Percentiles rank a stretch among this genome's conserved stretches.
Evolutionary conservation across 2,329 filamentous ascomycete species (phyloP).

Genomic region (Cladorrhinum sp.): DNA sequence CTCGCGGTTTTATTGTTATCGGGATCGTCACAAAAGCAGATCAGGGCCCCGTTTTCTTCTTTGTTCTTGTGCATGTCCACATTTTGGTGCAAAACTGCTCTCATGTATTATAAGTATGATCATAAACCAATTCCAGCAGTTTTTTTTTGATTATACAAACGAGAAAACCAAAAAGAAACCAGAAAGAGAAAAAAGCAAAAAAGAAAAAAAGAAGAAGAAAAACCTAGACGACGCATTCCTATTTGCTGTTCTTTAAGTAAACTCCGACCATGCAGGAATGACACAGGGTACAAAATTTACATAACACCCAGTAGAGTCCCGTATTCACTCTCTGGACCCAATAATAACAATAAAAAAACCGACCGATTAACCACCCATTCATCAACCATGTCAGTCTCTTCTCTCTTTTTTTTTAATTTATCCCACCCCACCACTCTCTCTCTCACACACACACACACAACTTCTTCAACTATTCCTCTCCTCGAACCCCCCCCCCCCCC

Average conservation of each 20-base stretch:
- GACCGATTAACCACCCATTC: neutral
- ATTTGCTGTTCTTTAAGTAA: conserved; percentile 30
- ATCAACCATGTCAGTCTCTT: neutral
- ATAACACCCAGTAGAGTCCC: conserved; percentile 8
- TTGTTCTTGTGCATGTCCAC: neutral
- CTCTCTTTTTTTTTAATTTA: conserved; percentile 9
- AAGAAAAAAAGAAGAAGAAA: neutral
- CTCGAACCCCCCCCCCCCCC: neutral
- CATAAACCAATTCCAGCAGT: neutral
- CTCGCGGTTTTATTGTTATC: neutral
- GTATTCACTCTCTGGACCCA: too few relatives aligned
- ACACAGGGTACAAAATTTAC: conserved; percentile 28
- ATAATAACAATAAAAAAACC: neutral
- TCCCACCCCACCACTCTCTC: conserved; percentile 8
- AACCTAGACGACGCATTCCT: conserved; percentile 10
- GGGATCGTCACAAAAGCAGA: neutral
- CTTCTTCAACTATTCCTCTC: neutral
- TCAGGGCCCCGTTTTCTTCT: too few relatives aligned
- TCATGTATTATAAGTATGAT: neutral
- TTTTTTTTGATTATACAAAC: neutral
- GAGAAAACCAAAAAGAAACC: neutral
- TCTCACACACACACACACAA: too few relatives aligned
- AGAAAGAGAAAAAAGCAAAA: too few relatives aligned
- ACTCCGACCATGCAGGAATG: conserved; percentile 34
- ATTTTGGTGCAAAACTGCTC: neutral